Conservation (phyloP, 2,329 filamentous ascomycete species). For the Phialophora expanda region DNA sequence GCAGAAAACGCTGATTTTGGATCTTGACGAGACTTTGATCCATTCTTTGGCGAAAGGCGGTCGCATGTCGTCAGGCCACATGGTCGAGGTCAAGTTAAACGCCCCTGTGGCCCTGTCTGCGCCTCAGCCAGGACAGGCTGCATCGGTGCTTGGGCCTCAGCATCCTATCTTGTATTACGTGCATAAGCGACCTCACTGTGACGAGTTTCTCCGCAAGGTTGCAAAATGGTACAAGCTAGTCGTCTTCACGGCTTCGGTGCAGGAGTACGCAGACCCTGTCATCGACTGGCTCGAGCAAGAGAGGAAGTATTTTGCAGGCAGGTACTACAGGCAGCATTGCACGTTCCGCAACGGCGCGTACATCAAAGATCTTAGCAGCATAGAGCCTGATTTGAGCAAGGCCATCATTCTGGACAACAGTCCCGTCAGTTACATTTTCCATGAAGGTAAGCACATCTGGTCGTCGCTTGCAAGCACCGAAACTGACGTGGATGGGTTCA, state of each 20-base stretch:
- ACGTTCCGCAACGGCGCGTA: conserved; percentile 94
- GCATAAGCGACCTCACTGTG: conserved; percentile 94
- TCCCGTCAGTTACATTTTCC: conserved; percentile 96
- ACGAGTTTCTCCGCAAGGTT: conserved; percentile 92
- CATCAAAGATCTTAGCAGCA: conserved; percentile 95
- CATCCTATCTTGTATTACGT: conserved; percentile 99
- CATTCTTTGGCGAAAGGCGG: conserved; percentile 98
- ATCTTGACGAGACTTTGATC: conserved; percentile 96
- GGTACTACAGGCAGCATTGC: conserved; percentile 97
- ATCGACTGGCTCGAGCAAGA: conserved; percentile 99
- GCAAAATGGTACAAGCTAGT: conserved; percentile 99
- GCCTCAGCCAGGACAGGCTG: conserved; percentile 43
- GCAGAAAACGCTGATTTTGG: conserved; percentile 92
- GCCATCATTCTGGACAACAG: conserved; percentile 99
- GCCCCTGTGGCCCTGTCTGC: conserved; percentile 66
- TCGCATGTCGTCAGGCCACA: conserved; percentile 93
- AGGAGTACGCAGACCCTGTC: conserved; percentile 97
- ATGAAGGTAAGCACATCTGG: conserved; percentile 72
- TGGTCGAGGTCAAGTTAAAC: conserved; percentile 95
- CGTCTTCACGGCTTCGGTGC: conserved; percentile 94
- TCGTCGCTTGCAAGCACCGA: conserved; percentile 32
- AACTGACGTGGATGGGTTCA: conserved; percentile 49
- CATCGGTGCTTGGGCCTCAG: conserved; percentile 71
- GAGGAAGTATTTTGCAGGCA: conserved; percentile 90
- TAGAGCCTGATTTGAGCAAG: conserved; percentile 95